A percentile compares a stretch with the other conserved stretches of the same genome.
phyloP scores from a whole-genome alignment of 495 filamentous ascomycete species.

The Xylaria scruposa region DNA sequence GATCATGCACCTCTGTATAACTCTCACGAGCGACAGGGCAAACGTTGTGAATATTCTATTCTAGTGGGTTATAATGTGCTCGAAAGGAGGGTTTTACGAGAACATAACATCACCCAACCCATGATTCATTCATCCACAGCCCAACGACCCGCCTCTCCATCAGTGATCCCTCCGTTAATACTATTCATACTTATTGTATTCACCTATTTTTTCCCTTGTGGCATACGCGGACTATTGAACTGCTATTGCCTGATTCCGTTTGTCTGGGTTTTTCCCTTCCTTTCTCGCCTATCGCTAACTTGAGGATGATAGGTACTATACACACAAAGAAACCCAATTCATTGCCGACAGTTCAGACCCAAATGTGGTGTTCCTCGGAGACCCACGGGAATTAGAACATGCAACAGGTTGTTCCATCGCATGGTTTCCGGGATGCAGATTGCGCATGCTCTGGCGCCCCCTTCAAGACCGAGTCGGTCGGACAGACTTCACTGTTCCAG shows the following conservation, averaged over 20 bases:
- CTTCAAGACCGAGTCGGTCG: background rate
- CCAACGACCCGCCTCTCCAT: background rate
- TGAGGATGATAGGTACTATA: background rate
- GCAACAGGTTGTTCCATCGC: background rate
- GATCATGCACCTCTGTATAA: no score
- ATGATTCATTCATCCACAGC: background rate
- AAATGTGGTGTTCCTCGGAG: background rate
- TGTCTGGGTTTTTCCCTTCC: background rate
- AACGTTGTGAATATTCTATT: no score
- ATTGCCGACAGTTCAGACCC: background rate
- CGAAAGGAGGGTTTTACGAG: no score
- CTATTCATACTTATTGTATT: background rate
- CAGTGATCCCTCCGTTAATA: background rate
- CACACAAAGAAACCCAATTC: background rate
- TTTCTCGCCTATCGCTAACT: background rate
- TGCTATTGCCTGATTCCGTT: background rate
- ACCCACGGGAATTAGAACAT: background rate
- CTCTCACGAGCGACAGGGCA: no score
- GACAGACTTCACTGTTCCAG: background rate
- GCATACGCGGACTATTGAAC: background rate
- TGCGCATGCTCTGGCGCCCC: background rate
- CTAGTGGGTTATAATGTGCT: no score
- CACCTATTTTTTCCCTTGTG: background rate
- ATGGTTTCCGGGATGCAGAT: background rate
- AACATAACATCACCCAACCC: background rate